A percentile compares a stretch with the other conserved stretches of the same genome.
Conservation (phyloP, 2,329 filamentous ascomycete genomes). For the Sporothrix curviconia region DNA sequence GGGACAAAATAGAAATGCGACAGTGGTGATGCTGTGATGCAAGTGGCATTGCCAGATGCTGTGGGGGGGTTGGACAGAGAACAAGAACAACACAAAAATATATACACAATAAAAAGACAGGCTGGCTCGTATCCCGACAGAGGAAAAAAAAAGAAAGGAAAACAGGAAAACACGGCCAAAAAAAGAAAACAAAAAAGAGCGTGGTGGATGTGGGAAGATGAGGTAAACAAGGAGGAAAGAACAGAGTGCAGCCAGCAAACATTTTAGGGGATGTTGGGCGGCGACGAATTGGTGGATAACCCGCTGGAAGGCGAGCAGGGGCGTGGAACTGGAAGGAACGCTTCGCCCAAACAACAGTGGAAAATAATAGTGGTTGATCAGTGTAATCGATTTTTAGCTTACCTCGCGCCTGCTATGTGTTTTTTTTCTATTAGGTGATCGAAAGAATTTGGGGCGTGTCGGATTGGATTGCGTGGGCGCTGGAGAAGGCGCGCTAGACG, state of each 20-base stretch:
- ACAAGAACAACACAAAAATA: neutral
- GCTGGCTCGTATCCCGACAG: neutral
- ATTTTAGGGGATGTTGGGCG: neutral
- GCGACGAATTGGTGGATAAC: neutral
- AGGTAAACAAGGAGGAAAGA: neutral
- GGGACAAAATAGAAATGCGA: neutral
- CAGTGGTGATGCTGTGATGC: neutral
- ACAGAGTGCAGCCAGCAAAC: neutral
- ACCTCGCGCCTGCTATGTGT: conserved; percentile 15
- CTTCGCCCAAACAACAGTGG: conserved; percentile 8
- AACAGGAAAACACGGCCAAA: neutral
- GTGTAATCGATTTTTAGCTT: too few species aligned
- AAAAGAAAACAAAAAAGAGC: neutral
- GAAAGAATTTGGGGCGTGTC: neutral
- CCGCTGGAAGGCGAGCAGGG: neutral
- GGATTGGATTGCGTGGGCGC: neutral
- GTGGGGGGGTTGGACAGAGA: too few species aligned
- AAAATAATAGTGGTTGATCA: conserved; percentile 11
- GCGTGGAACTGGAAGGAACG: neutral
- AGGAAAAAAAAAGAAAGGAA: too few species aligned
- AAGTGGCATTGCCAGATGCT: too few species aligned
- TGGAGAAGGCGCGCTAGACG: conserved; percentile 14
- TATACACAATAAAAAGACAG: neutral
- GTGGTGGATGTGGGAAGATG: neutral
- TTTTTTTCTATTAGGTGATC: neutral